Base-by-base conservation (phyloP, 1,284 basidiomycete species). In the Sporisorium scitamineum region DNA sequence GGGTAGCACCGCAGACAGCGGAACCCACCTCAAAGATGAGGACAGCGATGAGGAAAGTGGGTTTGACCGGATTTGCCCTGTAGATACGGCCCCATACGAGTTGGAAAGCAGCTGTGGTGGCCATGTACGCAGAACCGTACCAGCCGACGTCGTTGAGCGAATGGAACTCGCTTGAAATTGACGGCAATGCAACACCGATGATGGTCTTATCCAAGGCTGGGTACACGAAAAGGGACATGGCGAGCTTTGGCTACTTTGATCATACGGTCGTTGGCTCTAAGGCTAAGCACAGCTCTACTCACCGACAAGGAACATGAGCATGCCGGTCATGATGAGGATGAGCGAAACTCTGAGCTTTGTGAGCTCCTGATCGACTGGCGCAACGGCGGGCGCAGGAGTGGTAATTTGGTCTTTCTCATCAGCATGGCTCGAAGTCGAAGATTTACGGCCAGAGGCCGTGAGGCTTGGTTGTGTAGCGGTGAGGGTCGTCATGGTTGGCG, bases 1-100 rank as follows among this genome's bases (percentile, higher is more conserved):
- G 86, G 0, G 89, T 85, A 14, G 88, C 87, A n/a, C 86, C 89
- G 65, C 88, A 89, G 24, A 90, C 78, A 31, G 89, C 83, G 10
- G 86, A 87, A 13, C 89, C 89, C 31, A 89, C 58, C 56, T 88
- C 88, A 60, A 89, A 89, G 73, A 88, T 75, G 74, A 87, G 73
- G 58, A 89, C 86, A 44, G 88, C 85, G 20, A 75, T 73, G 34
- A 89, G 83, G 66, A 88, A 88, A 31, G 88, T 82, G 70, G 81
- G 86, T 79, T 88, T 88, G 52, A 87, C 86, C 31, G 86, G 86
- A 61, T 87, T 76, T 64, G 87, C 79, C 54, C 85, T 85, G 61
- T 80, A 51, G 58, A 62, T 42, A 16, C 60, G 58, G 34, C 65
- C 50, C 42, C 37, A 77, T 24, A 80, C 53, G 14, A 79, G 74